Base-by-base conservation (phyloP, 306 rosid species). In the Myrica gale region DNA sequence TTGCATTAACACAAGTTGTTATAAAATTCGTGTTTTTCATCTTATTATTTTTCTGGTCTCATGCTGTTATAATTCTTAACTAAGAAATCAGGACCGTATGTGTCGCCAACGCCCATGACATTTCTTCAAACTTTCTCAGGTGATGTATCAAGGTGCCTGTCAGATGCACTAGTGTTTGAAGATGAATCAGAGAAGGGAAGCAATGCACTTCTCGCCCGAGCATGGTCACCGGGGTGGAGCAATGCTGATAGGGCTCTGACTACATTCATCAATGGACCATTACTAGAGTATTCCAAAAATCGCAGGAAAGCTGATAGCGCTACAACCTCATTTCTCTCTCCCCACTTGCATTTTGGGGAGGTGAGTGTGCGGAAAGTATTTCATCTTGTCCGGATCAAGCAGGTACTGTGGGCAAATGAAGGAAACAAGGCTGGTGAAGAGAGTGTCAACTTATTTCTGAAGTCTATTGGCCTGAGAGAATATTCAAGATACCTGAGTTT, bases 211-310 rank as follows among this genome's bases (percentile, higher is more conserved):
- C 98, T 96, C 16, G 91, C 98, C 71, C 85, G 99, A 83, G 99
- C 98, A 71, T 96, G 99, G 99, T 85, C 98, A 81, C 98, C 99
- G 0, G 99, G 99, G n/a, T 96, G 99, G 99, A 92, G 97, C 87
- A 90, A 85, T 44, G 99, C 98, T 7, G 90, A 96, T 77, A 96
- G 89, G 84, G 96, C 99, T 15, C 74, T 92, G n/a, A 88, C 96
- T 15, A 71, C 90, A 45, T 96, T 96, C 76, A 76, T 96, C 39
- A 92, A 96, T n/a, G 99, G 99, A 21, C 93, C 97, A 41, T 79
- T 92, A 52, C 76, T 92, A 5, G 98, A 96, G 78, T 96, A 96
- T 78, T 88, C 97, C 0, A 80, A 67, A 76, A 96, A 96, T 51
- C 88, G 96, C 50, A 87, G 98, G 87, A 96, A 96, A 84, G 99